phyloP scores from a whole-genome alignment of 768 basidiomycete genomes.

The Tylopilus vinaceipallidus region DNA sequence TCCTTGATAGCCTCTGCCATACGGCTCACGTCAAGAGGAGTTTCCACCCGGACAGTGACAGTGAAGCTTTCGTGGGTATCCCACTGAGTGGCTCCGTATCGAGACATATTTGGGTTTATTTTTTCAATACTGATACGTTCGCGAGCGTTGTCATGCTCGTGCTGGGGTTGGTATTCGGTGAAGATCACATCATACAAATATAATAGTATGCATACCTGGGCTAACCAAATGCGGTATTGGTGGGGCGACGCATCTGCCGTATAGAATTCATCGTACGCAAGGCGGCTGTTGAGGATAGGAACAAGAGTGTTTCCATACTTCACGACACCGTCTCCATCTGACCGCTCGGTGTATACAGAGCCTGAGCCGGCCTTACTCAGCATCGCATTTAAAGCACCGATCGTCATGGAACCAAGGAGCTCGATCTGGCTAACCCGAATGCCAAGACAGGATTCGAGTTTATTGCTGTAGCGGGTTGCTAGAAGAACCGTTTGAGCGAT shows the following conservation, averaged over 20 bases:
- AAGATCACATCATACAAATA: background rate
- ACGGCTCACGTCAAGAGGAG: conserved; percentile 25
- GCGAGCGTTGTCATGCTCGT: conserved; percentile 29
- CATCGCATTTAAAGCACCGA: conserved; percentile 26
- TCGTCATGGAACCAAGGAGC: conserved; percentile 26
- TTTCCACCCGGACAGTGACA: conserved; percentile 20
- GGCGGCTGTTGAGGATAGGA: conserved; percentile 29
- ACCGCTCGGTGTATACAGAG: conserved; percentile 1
- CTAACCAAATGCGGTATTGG: conserved; percentile 32
- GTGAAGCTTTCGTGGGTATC: conserved; percentile 31
- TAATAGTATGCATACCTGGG: conserved; percentile 21
- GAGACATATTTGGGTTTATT: conserved; percentile 32
- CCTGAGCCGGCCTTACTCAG: conserved; percentile 15
- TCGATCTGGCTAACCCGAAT: conserved; percentile 26
- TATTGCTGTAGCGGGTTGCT: conserved; percentile 32
- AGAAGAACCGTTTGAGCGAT: background rate
- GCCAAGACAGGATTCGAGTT: conserved; percentile 27
- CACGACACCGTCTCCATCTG: conserved; percentile 19
- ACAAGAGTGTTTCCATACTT: conserved; percentile 30
- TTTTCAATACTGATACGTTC: conserved; percentile 27
- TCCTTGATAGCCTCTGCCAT: conserved; percentile 28
- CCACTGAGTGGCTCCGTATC: conserved; percentile 34
- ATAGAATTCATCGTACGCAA: conserved; percentile 33
- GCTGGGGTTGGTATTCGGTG: conserved; percentile 8
- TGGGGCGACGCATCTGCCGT: conserved; percentile 28